Evolutionary conservation across 2,329 filamentous ascomycete species (phyloP), one percentile per base, ranked within the genome.

Genomic region (Aphanoascus verrucosus): DNA sequence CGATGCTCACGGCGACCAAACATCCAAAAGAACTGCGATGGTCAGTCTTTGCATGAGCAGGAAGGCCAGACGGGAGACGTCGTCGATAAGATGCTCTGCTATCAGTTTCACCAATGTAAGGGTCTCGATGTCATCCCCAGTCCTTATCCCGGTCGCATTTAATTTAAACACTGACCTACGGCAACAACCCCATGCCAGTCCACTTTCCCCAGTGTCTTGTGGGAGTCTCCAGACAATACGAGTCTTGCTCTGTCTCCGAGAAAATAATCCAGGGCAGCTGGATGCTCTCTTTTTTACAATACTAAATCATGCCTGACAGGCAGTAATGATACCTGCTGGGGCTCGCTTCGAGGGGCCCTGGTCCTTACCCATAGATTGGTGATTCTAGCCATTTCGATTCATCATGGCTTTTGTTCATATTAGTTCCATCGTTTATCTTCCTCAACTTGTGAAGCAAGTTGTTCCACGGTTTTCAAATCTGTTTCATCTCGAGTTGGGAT

Each of bases 21-120:
- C 28, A 51, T 43, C 31, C n/a, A 51, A 43, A 50, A 50, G 37
- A 50, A 43, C 34, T 34, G 3, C 17, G 17, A 35, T 17, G 41
- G 8, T 15, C n/a, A 28, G 43, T 49, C 46, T 40, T 15, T 43
- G 6, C 14, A 2, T 17, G n/a, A 49, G 7, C 41, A 23, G 12
- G 7, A 34, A 50, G 28, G 48, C 23, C 23, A 28, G 7, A 28
- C 23, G 48, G 48, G 35, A 19, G 17, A 12, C 14, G 19, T 28
- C n/a, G n/a, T 51, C 9, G 28, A 51, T 51, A 44, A 44, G 19
- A 35, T 46, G 50, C 42, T 31, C 50, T 52, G 31, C 46, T 52
- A 45, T 45, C 50, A 52, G 50, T 52, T 52, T 52, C 50, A 52
- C 50, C 42, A 52, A 45, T 52, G 50, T 52, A 52, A 52, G 50